Conservation (phyloP, 2,329 filamentous ascomycete species). For the Fusarium sp. region DNA sequence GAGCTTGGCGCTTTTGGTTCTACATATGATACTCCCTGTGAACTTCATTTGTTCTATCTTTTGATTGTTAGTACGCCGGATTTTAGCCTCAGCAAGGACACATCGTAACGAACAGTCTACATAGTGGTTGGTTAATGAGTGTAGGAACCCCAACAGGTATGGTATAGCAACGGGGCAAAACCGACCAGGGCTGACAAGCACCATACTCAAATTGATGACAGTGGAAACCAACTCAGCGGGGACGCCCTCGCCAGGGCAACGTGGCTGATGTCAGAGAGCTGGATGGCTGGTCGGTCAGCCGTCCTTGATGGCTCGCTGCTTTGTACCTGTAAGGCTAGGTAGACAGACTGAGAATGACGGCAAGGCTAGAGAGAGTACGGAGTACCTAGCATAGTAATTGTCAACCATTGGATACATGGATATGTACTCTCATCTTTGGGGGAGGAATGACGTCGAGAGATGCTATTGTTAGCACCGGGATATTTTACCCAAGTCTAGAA, state of each 20-base stretch:
- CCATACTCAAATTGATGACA: constrained; percentile 33
- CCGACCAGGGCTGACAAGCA: constrained; percentile 33
- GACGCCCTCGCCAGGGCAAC: constrained; percentile 31
- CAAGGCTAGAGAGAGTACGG: constrained; percentile 4
- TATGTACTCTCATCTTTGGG: constrained; percentile 4
- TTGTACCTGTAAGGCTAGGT: background rate
- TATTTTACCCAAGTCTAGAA: background rate
- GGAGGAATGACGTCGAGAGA: constrained; percentile 19
- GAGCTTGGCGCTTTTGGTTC: constrained; percentile 13
- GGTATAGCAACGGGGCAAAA: constrained; percentile 8
- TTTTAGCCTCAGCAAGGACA: background rate
- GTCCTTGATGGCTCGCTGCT: background rate
- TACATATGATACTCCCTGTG: background rate
- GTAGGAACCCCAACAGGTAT: too few relatives aligned
- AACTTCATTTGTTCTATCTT: constrained; percentile 5
- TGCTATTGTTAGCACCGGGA: constrained; percentile 35
- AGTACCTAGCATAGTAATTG: background rate
- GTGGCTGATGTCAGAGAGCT: constrained; percentile 50
- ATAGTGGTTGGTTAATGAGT: background rate
- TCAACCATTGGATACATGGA: constrained; percentile 2
- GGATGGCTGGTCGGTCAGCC: constrained; percentile 40
- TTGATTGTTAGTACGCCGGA: background rate
- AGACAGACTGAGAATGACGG: constrained; percentile 6
- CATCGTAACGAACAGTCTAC: too few relatives aligned
- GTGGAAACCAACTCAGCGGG: constrained; percentile 39